Percentiles rank a stretch among this genome's conserved stretches.
Evolutionary conservation across 192 early-diverging fungal species (phyloP).

Genomic region (Linnemannia zychae): DNA sequence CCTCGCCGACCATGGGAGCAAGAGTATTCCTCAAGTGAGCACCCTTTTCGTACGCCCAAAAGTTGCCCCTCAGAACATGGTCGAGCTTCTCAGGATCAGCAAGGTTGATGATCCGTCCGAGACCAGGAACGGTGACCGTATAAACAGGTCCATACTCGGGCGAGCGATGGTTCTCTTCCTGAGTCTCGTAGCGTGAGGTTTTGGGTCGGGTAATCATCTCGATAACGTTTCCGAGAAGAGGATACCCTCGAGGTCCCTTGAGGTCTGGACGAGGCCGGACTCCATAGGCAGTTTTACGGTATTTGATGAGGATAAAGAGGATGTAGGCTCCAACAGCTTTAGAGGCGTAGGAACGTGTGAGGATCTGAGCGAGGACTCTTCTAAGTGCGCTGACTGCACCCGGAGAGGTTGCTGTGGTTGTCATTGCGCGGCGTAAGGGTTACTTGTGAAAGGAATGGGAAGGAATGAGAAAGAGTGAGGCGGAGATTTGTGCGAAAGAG

Average conservation of each 20-base stretch:
- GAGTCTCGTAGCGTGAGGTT: conserved; percentile 22
- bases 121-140: conserved; percentile 33
- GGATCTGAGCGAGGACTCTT: background rate
- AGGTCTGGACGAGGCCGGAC: conserved; percentile 24
- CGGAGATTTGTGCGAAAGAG: too few relatives aligned
- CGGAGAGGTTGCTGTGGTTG: background rate
- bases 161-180: conserved; percentile 16
- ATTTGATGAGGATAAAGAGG: conserved; percentile 24
- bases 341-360: conserved; percentile 15
- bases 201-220: conserved; percentile 9
- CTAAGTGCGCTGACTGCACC: background rate
- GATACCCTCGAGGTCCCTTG: conserved; percentile 24
- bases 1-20: conserved; percentile 39
- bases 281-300: conserved; percentile 1
- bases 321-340: conserved; percentile 17
- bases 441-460: background rate
- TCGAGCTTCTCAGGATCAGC: conserved; percentile 36
- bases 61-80: conserved; percentile 43
- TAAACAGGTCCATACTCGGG: conserved; percentile 33
- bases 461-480: background rate
- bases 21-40: conserved; percentile 14
- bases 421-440: background rate
- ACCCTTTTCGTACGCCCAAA: conserved; percentile 56
- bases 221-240: conserved; percentile 36
- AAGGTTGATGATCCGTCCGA: conserved; percentile 40